Evolutionary conservation across 2,329 filamentous ascomycete genomes (phyloP), one percentile per base, ranked within the genome.

Genomic region (Fusarium pseudoanthophilum): DNA sequence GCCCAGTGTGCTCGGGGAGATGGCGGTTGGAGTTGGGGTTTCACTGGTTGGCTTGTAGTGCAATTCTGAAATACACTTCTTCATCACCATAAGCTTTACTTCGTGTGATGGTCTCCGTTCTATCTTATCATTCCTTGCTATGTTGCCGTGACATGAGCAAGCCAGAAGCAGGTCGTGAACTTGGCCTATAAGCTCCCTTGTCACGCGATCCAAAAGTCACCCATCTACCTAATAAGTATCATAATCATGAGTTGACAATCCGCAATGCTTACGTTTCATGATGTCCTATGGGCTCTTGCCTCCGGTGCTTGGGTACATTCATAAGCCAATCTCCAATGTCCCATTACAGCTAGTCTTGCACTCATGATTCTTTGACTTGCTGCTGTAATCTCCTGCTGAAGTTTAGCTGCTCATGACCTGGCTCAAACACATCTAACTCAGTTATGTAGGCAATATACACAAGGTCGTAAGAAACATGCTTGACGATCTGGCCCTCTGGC

Each of bases 31-130:
- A 58, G 34, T 39, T 61, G 63, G 42, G 40, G 60, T 20, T 51
- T 37, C 42, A 51, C 72, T 73, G 42, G 43, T 48, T 71, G 63
- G 74, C 61, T 74, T 66, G 30, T 63, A 74, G 69, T 74, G 60
- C 40, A 74, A 71, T 67, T 18, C 69, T 67, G 59, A 66, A 71
- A 76, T 73, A 64, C 24, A 69, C 67, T 39, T 65, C 64, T 68
- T 66, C 66, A 45, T 71, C 34, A 55, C 26, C 58, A 57, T 14
- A 2, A 28, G 15, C 7, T 40, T 6, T 36, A 10, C 30, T 26
- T 32, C 16, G 34, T 57, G 11, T 15, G 8, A 39, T 7, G 30
- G 9, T n/a, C 5, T 7, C 0, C 14, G 20, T 21, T 28, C 24
- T 21, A 10, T 28, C 34, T 18, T 14, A 14, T 21, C 24, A 18